Conservation (phyloP, 1,139 yeast genomes). For the Debaryomyces robertsiae region DNA sequence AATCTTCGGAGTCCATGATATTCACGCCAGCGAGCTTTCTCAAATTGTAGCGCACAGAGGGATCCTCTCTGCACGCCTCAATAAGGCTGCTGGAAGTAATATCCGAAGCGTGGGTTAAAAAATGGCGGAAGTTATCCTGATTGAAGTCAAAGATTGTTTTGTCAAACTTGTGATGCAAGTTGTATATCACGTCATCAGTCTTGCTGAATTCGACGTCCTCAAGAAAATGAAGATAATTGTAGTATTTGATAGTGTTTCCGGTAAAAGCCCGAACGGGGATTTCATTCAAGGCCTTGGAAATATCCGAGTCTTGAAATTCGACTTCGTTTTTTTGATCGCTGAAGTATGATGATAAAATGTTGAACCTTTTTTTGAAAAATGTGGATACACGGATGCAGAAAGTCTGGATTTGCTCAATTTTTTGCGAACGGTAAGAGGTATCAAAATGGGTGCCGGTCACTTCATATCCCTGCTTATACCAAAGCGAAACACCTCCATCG, state of each 20-base stretch:
- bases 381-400: slow-evolving; percentile 24
- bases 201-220: slow-evolving; percentile 13
- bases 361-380: slow-evolving; percentile 28
- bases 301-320: neutral
- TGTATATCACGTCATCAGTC: neutral
- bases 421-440: neutral
- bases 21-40: neutral
- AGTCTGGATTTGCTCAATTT: slow-evolving; percentile 15
- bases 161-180: slow-evolving; percentile 3
- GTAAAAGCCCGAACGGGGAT: slow-evolving; percentile 25
- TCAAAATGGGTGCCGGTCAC: neutral
- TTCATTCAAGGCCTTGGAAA: slow-evolving; percentile 15
- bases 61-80: neutral
- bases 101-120: slow-evolving; percentile 7
- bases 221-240: slow-evolving; percentile 26
- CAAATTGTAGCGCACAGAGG: no score
- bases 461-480: slow-evolving; percentile 16
- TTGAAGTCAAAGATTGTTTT: slow-evolving; percentile 16
- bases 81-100: neutral
- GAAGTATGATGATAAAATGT: slow-evolving; percentile 21
- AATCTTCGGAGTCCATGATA: neutral
- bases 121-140: slow-evolving; percentile 15
- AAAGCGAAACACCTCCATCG: slow-evolving; percentile 24
- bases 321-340: slow-evolving; percentile 19
- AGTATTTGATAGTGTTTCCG: slow-evolving; percentile 17